Evolutionary conservation across 352 stramenopile genomes (phyloP).

Genomic region (Globisporangium spiculum): DNA sequence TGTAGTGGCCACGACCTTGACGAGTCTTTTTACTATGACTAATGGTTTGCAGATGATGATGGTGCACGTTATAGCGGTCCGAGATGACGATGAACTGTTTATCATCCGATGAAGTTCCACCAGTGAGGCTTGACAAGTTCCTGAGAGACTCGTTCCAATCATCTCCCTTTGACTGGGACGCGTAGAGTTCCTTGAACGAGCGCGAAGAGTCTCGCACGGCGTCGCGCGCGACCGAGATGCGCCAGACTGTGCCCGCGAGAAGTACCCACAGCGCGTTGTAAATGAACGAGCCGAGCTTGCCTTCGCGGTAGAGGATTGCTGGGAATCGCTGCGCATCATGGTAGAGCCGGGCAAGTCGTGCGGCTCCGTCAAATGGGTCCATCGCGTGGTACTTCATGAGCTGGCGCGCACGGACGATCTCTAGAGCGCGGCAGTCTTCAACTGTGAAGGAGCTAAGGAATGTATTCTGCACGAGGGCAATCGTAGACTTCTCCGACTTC

Average conservation of each 20-base stretch:
- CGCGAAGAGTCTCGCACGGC: conserved; percentile 24
- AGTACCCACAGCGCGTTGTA: conserved; percentile 20
- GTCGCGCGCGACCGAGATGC: conserved; percentile 26
- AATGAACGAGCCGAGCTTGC: conserved; percentile 11
- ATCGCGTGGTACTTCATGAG: conserved; percentile 26
- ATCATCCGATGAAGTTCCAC: not conserved
- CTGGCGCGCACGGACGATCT: conserved; percentile 15
- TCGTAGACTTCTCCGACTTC: not conserved
- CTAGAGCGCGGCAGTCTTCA: conserved; percentile 17
- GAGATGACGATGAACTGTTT: conserved; percentile 5
- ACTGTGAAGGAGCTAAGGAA: not conserved
- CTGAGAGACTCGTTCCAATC: not conserved
- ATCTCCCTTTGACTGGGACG: conserved; percentile 16
- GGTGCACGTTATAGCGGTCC: not conserved
- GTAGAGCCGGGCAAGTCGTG: conserved; percentile 22
- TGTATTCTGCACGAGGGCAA: conserved; percentile 1
- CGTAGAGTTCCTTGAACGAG: conserved; percentile 23
- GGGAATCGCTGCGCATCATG: conserved; percentile 18
- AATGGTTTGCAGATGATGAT: not conserved
- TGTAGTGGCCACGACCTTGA: not conserved
- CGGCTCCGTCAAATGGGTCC: conserved; percentile 33
- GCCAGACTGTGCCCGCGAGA: conserved; percentile 26
- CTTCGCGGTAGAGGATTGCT: conserved; percentile 19
- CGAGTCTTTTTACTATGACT: not conserved
- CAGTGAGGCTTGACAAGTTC: not conserved